Evolutionary conservation across 129 eudicot species (phyloP), one percentile per base, ranked within the genome.

Genomic region (Centella asiatica): DNA sequence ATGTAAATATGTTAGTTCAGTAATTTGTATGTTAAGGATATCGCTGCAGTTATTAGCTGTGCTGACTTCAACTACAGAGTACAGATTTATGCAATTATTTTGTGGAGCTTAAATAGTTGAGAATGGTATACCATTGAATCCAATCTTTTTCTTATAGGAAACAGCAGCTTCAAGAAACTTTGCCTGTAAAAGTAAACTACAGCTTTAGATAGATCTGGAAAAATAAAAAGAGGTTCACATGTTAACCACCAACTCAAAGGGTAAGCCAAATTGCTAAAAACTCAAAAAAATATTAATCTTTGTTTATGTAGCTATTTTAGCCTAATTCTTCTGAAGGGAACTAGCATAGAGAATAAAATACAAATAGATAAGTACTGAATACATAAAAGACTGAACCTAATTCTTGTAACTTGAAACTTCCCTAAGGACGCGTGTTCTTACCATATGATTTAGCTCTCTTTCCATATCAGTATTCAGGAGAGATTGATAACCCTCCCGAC

Each of bases 381-480:
- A 13, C 24, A 18, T 23, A 2, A 0, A 3, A 51, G 23, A 31
- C 29, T 5, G 24, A 1, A 0, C 17, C 17, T 23, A 23, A 52
- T 52, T 52, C 19, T 3, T 31, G 27, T 27, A 2, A 27, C 15
- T 25, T 17, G 9, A 27, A 23, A 67, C 31, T n/a, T 26, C 10
- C 17, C 19, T 48, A 54, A 37, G 49, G 2, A 48, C 11, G 5
- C 17, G 15, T 6, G 36, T 51, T 49, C 69, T 55, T 78, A 93
- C 99, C 99, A 93, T 73, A 72, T 93, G 99, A 56, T 87, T 77
- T 34, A 93, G 96, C 68, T 93, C 99, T 80, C 86, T 84, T 73
- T 81, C 99, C 99, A 93, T 93, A 71, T 93, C 95, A 46, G 99
- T 93, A 79, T 93, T 93, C 46, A 93, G 63, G 72, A 93, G 99